These are phyloP conservation scores for Conringia planisiliqua DNA, from an alignment of 345 rosid genomes.

Conservation along the genomic window DNA sequence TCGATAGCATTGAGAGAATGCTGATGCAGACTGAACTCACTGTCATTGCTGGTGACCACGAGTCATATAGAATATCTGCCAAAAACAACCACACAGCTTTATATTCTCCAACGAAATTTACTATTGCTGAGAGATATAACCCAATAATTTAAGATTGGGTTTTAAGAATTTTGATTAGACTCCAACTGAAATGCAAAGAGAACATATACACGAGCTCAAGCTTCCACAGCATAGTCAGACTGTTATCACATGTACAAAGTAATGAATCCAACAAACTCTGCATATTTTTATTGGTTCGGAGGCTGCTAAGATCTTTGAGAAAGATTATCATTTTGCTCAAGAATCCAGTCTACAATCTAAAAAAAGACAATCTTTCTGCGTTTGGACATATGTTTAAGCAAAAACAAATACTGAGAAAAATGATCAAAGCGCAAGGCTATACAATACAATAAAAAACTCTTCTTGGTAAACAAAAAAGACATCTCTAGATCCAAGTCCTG, in stretches of 20 bases:
- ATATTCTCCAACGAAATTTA: background rate
- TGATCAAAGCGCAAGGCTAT: background rate
- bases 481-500: background rate
- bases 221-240: background rate
- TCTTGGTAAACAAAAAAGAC: no score
- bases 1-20: conserved; percentile 97
- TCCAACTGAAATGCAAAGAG: background rate
- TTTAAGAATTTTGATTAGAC: no score
- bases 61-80: conserved; percentile 90
- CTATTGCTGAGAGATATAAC: background rate
- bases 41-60: conserved; percentile 99
- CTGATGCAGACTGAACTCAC: conserved; percentile 96
- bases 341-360: background rate
- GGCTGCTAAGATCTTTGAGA: background rate
- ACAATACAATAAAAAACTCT: no score
- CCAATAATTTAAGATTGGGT: no score
- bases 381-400: background rate
- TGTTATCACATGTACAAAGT: background rate
- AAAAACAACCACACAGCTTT: background rate
- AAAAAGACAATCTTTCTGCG: background rate
- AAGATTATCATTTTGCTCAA: background rate
- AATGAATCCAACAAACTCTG: background rate
- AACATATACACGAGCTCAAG: background rate
- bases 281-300: background rate
- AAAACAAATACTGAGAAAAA: background rate